Evolutionary conservation across 1,284 basidiomycete species (phyloP).

Genomic region (Puccinia hordei): DNA sequence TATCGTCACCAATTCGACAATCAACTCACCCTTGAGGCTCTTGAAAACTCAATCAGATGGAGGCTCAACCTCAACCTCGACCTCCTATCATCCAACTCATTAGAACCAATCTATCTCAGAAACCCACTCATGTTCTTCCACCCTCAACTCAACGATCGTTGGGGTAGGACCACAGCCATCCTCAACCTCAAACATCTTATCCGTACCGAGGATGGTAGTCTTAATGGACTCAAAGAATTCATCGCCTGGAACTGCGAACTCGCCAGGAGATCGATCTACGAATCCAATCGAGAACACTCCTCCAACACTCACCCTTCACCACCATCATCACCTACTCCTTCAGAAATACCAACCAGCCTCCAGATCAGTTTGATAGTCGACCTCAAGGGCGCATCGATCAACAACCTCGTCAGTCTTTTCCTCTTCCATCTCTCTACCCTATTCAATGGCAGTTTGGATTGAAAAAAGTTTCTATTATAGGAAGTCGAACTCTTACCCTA

Average conservation of each 20-base stretch:
- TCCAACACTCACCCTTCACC: too few relatives aligned
- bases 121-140: conserved; percentile 59
- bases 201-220: conserved; percentile 53
- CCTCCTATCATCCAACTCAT: conserved; percentile 52
- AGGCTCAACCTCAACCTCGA: conserved; percentile 56
- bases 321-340: conserved; percentile 4
- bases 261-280: conserved; percentile 54
- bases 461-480: conserved; percentile 43
- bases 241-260: conserved; percentile 58
- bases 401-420: conserved; percentile 47
- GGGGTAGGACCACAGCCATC: conserved; percentile 56
- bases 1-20: conserved; percentile 54
- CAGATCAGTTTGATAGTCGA: conserved; percentile 49
- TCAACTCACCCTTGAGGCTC: conserved; percentile 52
- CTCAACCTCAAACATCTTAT: conserved; percentile 57
- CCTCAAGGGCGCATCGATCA: conserved; percentile 44
- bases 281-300: conserved; percentile 31
- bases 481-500: conserved; percentile 60
- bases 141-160: conserved; percentile 55
- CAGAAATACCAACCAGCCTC: conserved; percentile 8
- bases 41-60: conserved; percentile 55
- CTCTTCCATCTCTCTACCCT: neutral
- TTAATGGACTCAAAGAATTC: conserved; percentile 58
- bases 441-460: neutral
- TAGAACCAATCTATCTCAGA: conserved; percentile 57